Evolutionary conservation across 306 rosid species (phyloP).

Genomic region (Rubus parviflorus): DNA sequence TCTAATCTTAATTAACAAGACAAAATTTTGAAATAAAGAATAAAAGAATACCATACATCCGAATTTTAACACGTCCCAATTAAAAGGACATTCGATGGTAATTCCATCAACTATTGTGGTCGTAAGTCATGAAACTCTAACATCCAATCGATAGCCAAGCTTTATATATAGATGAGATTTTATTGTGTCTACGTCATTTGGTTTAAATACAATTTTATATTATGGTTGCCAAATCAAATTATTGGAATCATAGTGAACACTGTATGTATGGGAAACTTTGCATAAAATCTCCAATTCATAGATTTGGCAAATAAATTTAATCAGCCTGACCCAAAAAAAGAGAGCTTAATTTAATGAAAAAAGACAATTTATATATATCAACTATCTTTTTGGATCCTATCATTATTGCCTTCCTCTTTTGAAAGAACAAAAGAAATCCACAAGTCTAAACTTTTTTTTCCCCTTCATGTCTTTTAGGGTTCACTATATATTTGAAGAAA

Average conservation of each 20-base stretch:
- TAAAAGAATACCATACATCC: too few species aligned
- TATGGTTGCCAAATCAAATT: background rate
- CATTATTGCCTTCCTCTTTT: background rate
- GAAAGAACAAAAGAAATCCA: background rate
- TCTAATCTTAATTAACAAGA: too few species aligned
- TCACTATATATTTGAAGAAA: too few species aligned
- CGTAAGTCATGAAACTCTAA: background rate
- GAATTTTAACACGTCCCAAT: too few species aligned
- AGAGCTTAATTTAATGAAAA: background rate
- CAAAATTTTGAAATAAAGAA: too few species aligned
- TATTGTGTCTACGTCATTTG: background rate
- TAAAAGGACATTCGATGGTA: too few species aligned
- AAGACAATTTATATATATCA: background rate
- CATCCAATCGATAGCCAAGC: background rate
- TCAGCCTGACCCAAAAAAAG: background rate
- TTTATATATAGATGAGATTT: background rate
- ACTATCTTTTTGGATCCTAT: background rate
- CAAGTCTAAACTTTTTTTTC: too few species aligned
- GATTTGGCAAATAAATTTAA: too few species aligned
- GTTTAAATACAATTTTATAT: background rate
- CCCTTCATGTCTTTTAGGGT: background rate
- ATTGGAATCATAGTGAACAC: background rate
- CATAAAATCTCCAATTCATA: background rate
- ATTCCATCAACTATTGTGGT: too few species aligned
- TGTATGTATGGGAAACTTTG: background rate